Evolutionary conservation across 371 early-diverging fungal genomes (phyloP).

Genomic region (Thermomucor indicae-seudaticae): DNA sequence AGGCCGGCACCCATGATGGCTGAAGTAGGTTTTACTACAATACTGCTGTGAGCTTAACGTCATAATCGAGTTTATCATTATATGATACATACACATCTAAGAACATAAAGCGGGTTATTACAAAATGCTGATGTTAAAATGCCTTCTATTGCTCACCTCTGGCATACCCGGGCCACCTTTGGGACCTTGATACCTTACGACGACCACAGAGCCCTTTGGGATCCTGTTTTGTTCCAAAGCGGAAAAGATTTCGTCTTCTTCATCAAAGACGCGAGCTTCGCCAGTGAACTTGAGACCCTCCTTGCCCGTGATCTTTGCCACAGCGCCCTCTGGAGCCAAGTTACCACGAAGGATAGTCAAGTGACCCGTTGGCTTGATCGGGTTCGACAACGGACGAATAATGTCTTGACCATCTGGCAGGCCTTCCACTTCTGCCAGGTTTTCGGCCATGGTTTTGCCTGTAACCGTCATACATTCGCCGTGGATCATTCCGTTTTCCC

Average conservation of each 20-base stretch:
- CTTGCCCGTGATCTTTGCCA: slow-evolving; percentile 98
- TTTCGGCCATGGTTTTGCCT: slow-evolving; percentile 90
- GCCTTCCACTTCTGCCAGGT: slow-evolving; percentile 69
- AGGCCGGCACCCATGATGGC: slow-evolving; percentile 97
- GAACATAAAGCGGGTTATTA: background rate
- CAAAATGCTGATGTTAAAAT: background rate
- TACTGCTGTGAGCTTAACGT: no score
- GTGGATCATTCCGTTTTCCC: slow-evolving; percentile 73
- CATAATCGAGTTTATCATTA: background rate
- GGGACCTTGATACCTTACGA: slow-evolving; percentile 86
- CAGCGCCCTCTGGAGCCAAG: slow-evolving; percentile 75
- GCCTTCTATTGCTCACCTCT: slow-evolving; percentile 54
- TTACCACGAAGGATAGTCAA: slow-evolving; percentile 77
- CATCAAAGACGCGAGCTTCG: slow-evolving; percentile 84
- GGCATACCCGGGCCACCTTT: slow-evolving; percentile 93
- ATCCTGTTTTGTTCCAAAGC: slow-evolving; percentile 72
- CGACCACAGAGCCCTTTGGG: slow-evolving; percentile 74
- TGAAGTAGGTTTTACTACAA: slow-evolving; percentile 85
- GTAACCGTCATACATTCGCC: slow-evolving; percentile 91
- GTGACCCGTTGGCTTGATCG: slow-evolving; percentile 79
- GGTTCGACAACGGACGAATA: slow-evolving; percentile 59
- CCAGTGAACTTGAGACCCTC: slow-evolving; percentile 90
- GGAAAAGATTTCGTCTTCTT: slow-evolving; percentile 84
- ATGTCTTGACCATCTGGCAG: slow-evolving; percentile 65
- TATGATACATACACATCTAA: background rate